Conservation (phyloP, 345 rosid genomes). For the Citrus inodora region DNA sequence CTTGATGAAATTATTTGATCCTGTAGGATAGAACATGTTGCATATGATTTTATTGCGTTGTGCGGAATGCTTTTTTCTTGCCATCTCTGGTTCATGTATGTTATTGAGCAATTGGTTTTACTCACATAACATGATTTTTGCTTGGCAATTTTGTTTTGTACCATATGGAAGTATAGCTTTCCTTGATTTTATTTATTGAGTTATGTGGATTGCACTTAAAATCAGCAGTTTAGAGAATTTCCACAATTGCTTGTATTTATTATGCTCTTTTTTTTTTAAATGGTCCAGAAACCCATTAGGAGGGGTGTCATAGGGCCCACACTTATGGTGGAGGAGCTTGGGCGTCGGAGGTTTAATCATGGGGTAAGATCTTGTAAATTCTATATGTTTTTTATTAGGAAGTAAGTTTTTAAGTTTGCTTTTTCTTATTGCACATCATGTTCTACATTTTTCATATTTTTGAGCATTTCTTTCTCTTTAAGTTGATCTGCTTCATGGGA, state of each 20-base stretch:
- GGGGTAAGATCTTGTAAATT: constrained; percentile 46
- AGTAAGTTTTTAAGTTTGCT: not conserved
- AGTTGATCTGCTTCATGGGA: not conserved
- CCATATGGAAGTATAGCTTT: not conserved
- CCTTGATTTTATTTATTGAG: not conserved
- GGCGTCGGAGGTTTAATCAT: constrained; percentile 57
- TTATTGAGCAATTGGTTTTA: not conserved
- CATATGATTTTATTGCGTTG: not conserved
- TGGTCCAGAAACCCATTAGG: constrained; percentile 71
- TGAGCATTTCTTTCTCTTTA: not conserved
- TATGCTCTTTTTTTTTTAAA: not conserved
- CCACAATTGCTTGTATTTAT: not conserved
- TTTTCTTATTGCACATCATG: not conserved
- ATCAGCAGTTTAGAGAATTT: not conserved
- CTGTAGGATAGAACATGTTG: not conserved
- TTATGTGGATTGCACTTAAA: not conserved
- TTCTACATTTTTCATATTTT: not conserved
- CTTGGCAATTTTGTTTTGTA: not conserved
- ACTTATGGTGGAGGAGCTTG: constrained; percentile 78
- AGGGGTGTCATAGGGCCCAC: constrained; percentile 78
- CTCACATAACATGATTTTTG: not conserved
- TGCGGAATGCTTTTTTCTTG: not conserved
- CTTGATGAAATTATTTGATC: not conserved
- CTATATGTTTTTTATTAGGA: not conserved
- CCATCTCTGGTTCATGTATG: not conserved